These are phyloP conservation scores for Boletus vinaceobasis DNA, from an alignment of 768 basidiomycete genomes.

Conservation along the genomic window DNA sequence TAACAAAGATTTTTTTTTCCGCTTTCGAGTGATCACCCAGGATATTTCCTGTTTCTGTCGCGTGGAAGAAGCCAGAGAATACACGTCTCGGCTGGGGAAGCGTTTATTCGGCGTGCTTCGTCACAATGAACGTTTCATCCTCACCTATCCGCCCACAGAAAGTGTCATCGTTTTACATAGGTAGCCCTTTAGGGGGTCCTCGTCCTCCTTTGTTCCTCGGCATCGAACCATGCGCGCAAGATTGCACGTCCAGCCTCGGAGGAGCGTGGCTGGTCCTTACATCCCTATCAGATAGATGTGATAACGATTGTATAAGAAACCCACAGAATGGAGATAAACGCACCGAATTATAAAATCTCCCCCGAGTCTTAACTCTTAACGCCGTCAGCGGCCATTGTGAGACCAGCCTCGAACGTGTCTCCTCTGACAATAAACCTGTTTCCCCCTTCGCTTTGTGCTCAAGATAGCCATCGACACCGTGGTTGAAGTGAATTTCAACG, in stretches of 20 bases:
- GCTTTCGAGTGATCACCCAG: background rate
- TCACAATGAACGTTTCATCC: background rate
- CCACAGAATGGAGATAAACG: slow-evolving; percentile 5
- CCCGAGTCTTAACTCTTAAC: slow-evolving; percentile 20
- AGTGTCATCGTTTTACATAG: slow-evolving; percentile 8
- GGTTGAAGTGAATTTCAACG: slow-evolving; percentile 17
- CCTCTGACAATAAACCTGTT: slow-evolving; percentile 16
- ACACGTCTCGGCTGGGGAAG: slow-evolving; percentile 10
- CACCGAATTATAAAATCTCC: slow-evolving; percentile 16
- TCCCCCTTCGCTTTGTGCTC: slow-evolving; percentile 8
- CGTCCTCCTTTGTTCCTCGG: slow-evolving; percentile 14
- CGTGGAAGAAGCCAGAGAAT: slow-evolving; percentile 15
- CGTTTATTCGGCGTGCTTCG: background rate
- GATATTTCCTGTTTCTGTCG: background rate
- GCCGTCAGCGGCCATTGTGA: slow-evolving; percentile 27
- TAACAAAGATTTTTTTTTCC: background rate
- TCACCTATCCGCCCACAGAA: slow-evolving; percentile 21
- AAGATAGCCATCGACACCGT: slow-evolving; percentile 18
- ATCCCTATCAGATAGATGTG: slow-evolving; percentile 12
- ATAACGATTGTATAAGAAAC: background rate
- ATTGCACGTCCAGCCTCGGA: slow-evolving; percentile 26
- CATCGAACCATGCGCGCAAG: slow-evolving; percentile 23
- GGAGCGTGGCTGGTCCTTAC: slow-evolving; percentile 4
- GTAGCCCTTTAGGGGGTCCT: slow-evolving; percentile 16
- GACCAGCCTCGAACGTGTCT: slow-evolving; percentile 7